Percentiles rank a stretch among this genome's conserved stretches.
Conservation (phyloP, 179 eudicot species). For the Drosera spatulata region DNA sequence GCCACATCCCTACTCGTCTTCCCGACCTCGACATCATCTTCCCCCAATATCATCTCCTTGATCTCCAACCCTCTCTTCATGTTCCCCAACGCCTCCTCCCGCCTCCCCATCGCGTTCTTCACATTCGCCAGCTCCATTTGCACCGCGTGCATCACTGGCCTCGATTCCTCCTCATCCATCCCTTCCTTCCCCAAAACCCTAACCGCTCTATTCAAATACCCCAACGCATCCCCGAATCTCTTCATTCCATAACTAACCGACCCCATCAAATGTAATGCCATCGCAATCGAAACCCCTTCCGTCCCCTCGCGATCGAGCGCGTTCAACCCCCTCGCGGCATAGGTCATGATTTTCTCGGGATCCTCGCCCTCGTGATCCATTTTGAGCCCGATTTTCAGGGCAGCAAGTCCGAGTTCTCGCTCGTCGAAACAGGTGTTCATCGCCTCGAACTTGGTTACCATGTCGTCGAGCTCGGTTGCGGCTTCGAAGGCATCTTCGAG, state of each 20-base stretch:
- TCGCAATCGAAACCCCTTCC: slow-evolving; percentile 52
- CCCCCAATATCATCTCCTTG: slow-evolving; percentile 50
- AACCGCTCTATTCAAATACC: slow-evolving; percentile 73
- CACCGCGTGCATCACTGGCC: slow-evolving; percentile 67
- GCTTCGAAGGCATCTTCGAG: slow-evolving; percentile 66
- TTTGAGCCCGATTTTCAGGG: slow-evolving; percentile 68
- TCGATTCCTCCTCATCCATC: slow-evolving; percentile 31
- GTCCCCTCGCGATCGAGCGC: slow-evolving; percentile 33
- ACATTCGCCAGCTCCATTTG: slow-evolving; percentile 62
- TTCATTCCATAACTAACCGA: slow-evolving; percentile 47
- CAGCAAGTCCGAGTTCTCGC: slow-evolving; percentile 64
- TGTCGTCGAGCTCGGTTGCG: slow-evolving; percentile 53
- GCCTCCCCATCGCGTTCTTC: slow-evolving; percentile 86
- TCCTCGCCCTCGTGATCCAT: slow-evolving; percentile 80
- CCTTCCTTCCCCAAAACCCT: slow-evolving; percentile 41
- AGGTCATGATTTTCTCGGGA: slow-evolving; percentile 50
- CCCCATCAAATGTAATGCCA: slow-evolving; percentile 82
- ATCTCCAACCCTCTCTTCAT: slow-evolving; percentile 55
- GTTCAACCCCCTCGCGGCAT: slow-evolving; percentile 63
- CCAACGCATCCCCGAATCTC: slow-evolving; percentile 72
- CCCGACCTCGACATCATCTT: slow-evolving; percentile 65
- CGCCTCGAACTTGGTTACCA: slow-evolving; percentile 46
- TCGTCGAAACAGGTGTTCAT: slow-evolving; percentile 63
- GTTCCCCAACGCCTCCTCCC: slow-evolving; percentile 78
- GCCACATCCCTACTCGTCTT: slow-evolving; percentile 75